Conservation (phyloP, 768 basidiomycete genomes). For the Guyanaporus albipodus region DNA sequence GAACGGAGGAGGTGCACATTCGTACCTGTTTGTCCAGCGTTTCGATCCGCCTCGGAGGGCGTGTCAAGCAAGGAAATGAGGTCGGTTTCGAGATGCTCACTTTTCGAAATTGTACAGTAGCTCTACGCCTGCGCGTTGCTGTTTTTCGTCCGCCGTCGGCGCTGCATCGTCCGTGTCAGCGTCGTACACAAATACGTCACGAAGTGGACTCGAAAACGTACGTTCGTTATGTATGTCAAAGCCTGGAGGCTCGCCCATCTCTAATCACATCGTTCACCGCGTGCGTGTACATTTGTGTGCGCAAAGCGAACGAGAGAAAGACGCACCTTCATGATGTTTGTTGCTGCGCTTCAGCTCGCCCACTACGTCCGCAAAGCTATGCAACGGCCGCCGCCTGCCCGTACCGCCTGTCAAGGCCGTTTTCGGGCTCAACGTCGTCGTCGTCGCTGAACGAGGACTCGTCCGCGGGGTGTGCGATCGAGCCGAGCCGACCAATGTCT, state of each 20-base stretch:
- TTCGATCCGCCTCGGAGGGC: constrained; percentile 36
- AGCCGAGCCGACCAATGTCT: constrained; percentile 21
- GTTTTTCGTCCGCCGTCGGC: constrained; percentile 45
- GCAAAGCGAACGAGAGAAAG: background rate
- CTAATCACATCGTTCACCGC: constrained; percentile 11
- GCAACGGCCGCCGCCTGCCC: constrained; percentile 35
- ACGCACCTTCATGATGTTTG: constrained; percentile 30
- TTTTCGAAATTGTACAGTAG: constrained; percentile 43
- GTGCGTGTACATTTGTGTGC: background rate
- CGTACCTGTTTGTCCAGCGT: constrained; percentile 46
- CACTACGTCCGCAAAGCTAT: constrained; percentile 42
- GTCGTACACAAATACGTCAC: no score
- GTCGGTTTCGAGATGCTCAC: constrained; percentile 22
- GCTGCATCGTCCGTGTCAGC: constrained; percentile 12
- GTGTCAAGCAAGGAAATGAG: background rate
- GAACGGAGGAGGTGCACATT: background rate
- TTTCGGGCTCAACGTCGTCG: constrained; percentile 9
- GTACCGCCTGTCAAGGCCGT: constrained; percentile 3
- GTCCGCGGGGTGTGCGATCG: constrained; percentile 12
- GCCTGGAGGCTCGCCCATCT: constrained; percentile 27
- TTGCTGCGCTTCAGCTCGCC: constrained; percentile 40
- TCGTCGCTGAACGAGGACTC: constrained; percentile 20
- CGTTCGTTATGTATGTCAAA: constrained; percentile 43
- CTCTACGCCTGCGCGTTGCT: constrained; percentile 43
- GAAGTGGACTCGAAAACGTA: background rate